Conservation (phyloP, 345 rosid genomes). For the Theobroma cacao region DNA sequence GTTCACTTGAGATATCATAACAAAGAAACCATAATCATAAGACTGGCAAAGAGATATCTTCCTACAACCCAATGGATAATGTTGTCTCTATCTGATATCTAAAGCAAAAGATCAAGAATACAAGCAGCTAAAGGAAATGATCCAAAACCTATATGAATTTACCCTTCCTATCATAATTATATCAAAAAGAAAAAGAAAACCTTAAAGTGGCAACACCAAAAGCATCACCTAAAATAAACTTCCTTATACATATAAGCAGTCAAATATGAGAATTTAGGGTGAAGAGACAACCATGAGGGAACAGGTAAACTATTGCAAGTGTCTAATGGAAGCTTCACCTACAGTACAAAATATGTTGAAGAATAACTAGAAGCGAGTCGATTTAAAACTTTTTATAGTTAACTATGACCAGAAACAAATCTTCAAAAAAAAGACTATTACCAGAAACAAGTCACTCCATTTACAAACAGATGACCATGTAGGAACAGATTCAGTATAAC, state of each 20-base stretch:
- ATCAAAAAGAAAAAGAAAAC: neutral
- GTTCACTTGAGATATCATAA: neutral
- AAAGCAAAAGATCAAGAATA: neutral
- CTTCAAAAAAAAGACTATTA: too few species aligned
- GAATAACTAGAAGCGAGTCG: neutral
- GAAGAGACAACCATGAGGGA: neutral
- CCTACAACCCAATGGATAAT: neutral
- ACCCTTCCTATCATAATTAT: neutral
- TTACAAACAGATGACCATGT: neutral
- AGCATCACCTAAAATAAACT: neutral
- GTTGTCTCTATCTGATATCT: neutral
- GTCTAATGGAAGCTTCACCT: neutral
- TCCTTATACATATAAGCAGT: neutral
- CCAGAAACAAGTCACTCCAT: neutral
- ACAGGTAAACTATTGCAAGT: neutral
- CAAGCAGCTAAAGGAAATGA: neutral
- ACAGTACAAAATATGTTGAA: neutral
- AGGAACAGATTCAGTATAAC: neutral
- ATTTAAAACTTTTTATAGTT: neutral
- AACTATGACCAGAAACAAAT: neutral
- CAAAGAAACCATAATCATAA: conserved; percentile 4
- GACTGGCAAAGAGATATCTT: neutral
- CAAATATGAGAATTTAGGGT: neutral
- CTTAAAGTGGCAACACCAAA: neutral
- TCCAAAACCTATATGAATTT: neutral